A percentile compares a stretch with the other conserved stretches of the same genome.
phyloP scores from a whole-genome alignment of 495 filamentous ascomycete genomes.

The Neurospora cerealis region DNA sequence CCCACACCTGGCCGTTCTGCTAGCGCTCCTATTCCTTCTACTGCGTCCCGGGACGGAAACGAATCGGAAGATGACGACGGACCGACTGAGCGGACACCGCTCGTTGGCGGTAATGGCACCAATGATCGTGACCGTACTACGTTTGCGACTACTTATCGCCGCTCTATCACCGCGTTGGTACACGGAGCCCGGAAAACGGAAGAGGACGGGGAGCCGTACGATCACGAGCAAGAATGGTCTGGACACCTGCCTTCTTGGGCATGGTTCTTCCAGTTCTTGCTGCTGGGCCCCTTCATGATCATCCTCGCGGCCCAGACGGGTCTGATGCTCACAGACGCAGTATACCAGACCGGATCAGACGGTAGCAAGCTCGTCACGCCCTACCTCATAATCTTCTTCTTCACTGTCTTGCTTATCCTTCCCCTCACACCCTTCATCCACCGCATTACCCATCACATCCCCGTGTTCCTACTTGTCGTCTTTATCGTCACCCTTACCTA shows the following conservation, averaged over 20 bases:
- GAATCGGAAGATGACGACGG: slow-evolving; percentile 42
- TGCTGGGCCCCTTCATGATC: slow-evolving; percentile 66
- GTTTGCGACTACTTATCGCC: slow-evolving; percentile 58
- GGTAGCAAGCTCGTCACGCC: slow-evolving; percentile 55
- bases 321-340: slow-evolving; percentile 59
- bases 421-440: slow-evolving; percentile 80
- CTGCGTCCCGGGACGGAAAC: slow-evolving; percentile 18
- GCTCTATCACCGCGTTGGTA: slow-evolving; percentile 33
- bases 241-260: slow-evolving; percentile 65
- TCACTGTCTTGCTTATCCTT: slow-evolving; percentile 63
- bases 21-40: not conserved
- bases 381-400: slow-evolving; percentile 57
- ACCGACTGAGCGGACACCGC: slow-evolving; percentile 69
- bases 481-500: slow-evolving; percentile 73
- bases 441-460: slow-evolving; percentile 74
- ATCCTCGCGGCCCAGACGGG: slow-evolving; percentile 64
- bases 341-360: slow-evolving; percentile 74
- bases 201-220: slow-evolving; percentile 41
- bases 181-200: slow-evolving; percentile 21
- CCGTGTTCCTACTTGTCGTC: slow-evolving; percentile 62
- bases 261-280: slow-evolving; percentile 78
- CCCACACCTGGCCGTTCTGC: not conserved
- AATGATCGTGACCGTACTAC: slow-evolving; percentile 48
- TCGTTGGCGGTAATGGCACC: slow-evolving; percentile 41
- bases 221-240: slow-evolving; percentile 81